A percentile compares a stretch with the other conserved stretches of the same genome.
Conservation (phyloP, 2,329 filamentous ascomycete species). For the Calonectria montana region DNA sequence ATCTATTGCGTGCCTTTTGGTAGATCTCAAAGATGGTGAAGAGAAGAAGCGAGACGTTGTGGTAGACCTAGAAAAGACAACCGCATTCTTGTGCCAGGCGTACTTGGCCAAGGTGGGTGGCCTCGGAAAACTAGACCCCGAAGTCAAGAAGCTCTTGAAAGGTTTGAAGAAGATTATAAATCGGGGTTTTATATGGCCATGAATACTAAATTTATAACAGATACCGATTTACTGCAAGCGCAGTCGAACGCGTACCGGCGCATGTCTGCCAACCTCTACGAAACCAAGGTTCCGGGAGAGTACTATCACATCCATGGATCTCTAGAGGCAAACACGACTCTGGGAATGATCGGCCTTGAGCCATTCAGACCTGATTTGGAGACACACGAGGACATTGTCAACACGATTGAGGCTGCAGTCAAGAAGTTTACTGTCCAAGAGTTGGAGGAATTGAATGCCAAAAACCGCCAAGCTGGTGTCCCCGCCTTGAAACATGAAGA, state of each 20-base stretch:
- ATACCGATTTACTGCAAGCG: constrained; percentile 77
- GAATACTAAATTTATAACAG: constrained; percentile 51
- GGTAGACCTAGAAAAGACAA: constrained; percentile 53
- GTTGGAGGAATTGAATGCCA: constrained; percentile 68
- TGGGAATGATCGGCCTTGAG: constrained; percentile 77
- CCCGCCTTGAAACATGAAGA: constrained; percentile 69
- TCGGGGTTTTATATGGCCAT: background rate
- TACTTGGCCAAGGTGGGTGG: constrained; percentile 52
- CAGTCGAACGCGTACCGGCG: constrained; percentile 79
- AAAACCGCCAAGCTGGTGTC: constrained; percentile 69
- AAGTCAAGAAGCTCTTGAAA: constrained; percentile 47
- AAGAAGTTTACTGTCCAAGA: constrained; percentile 64
- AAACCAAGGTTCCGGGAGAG: constrained; percentile 72
- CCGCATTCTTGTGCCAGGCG: constrained; percentile 54
- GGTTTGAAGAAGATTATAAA: constrained; percentile 28
- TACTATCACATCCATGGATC: constrained; percentile 84
- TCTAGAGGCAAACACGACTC: constrained; percentile 75
- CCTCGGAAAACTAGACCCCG: constrained; percentile 50
- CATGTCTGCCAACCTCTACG: constrained; percentile 78
- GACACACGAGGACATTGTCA: constrained; percentile 68
- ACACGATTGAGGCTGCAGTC: constrained; percentile 69
- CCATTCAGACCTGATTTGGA: constrained; percentile 70
- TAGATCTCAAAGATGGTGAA: constrained; percentile 38
- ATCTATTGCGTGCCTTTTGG: constrained; percentile 47
- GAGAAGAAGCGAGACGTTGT: constrained; percentile 35